Percentiles rank a stretch among this genome's conserved stretches.
Evolutionary conservation across 495 filamentous ascomycete species (phyloP).

Genomic region (Letharia columbiana): DNA sequence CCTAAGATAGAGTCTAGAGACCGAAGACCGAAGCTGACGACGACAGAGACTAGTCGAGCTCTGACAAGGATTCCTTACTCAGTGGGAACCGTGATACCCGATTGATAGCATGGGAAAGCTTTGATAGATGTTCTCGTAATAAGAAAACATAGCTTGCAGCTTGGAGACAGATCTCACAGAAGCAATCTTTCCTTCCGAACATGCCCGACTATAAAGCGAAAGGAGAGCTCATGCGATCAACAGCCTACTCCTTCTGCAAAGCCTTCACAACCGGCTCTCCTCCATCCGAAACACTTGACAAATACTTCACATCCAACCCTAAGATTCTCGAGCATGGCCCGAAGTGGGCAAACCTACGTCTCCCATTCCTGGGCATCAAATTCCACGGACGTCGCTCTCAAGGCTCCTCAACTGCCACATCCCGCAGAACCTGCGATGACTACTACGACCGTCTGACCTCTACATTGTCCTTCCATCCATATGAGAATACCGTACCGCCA

Average conservation of each 20-base stretch:
- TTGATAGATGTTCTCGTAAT: not conserved
- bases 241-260: constrained; percentile 26
- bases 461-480: constrained; percentile 30
- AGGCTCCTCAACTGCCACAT: not conserved
- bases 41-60: not conserved
- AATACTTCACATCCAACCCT: constrained; percentile 26
- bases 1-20: no score
- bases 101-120: not conserved
- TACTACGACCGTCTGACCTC: constrained; percentile 30
- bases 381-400: constrained; percentile 28
- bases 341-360: constrained; percentile 27
- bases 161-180: not conserved
- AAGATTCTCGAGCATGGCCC: constrained; percentile 36
- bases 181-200: not conserved
- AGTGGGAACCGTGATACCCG: not conserved
- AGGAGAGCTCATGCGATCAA: constrained; percentile 16
- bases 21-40: constrained; percentile 16
- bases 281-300: constrained; percentile 25
- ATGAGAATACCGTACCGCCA: constrained; percentile 27
- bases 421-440: constrained; percentile 25
- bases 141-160: not conserved
- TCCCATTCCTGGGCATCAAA: constrained; percentile 32
- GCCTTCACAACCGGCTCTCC: constrained; percentile 24
- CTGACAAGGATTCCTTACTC: not conserved
- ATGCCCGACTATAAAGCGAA: constrained; percentile 5